Base-by-base conservation (phyloP, 192 early-diverging fungal species). In the Borealophlyctis nickersoniae region DNA sequence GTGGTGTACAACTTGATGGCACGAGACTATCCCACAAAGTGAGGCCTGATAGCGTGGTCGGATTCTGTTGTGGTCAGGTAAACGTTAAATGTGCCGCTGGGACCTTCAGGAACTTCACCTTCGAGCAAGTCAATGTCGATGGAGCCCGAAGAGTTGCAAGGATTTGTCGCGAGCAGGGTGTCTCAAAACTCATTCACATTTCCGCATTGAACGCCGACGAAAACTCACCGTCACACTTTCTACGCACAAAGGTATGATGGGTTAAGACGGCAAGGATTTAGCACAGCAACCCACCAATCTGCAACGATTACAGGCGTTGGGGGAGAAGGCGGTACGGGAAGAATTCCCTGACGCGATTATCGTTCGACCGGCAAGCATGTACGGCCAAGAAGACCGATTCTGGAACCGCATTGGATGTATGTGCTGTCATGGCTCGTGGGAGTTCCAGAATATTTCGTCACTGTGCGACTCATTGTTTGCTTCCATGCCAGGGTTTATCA, bases 1-100 rank as follows among this genome's bases (percentile, higher is more conserved):
- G 86, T 91, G 48, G 94, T 98, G 60, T 91, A 93, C 74, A 98
- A 98, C 72, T 83, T 94, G 54, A 88, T 98, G 57, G 96, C 93
- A 13, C 85, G 88, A 68, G 90, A 92, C 79, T 95, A 88, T 62
- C 85, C 86, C 56, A 95, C 96, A 58, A 93, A 92, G 90, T 85
- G 58, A 27, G 54, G 3, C 13, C 30, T n/a, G 16, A 31, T 13
- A 16, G 27, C 29, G 24, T 60, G 24, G 7, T 31, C 50, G 16
- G n/a, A 45, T 24, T 67, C 23, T 1, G n/a, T n/a, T n/a, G n/a
- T n/a, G n/a, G n/a, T n/a, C n/a, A n/a, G n/a, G n/a, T n/a, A n/a
- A n/a, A n/a, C n/a, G 69, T 67, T 49, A 23, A 35, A 14, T 7
- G 7, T 24, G 11, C 27, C 27, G 9, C 14, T 19, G 52, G 14